A percentile compares a stretch with the other conserved stretches of the same genome.
phyloP scores from a whole-genome alignment of 1,284 basidiomycete species.

The Neotropicomus parvogracilis region DNA sequence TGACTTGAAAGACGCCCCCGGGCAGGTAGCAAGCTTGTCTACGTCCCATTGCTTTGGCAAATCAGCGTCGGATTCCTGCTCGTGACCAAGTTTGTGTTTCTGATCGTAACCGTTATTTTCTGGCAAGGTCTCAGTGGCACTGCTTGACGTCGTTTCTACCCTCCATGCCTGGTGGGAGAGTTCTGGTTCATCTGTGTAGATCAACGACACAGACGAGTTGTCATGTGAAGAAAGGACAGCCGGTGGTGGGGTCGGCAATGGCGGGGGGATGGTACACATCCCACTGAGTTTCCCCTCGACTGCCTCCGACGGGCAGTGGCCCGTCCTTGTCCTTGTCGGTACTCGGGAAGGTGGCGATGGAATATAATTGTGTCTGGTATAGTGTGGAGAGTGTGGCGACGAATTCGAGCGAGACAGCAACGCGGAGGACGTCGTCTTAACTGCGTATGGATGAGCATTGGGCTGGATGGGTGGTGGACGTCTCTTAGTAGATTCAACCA shows the following conservation, averaged over 20 bases:
- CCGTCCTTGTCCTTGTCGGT: conserved; percentile 1
- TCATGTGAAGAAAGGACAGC: neutral
- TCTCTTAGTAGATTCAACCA: conserved; percentile 18
- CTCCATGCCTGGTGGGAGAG: conserved; percentile 6
- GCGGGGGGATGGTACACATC: conserved; percentile 7
- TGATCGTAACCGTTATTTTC: conserved; percentile 3
- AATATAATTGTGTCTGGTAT: conserved; percentile 32
- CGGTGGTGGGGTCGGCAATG: conserved; percentile 19
- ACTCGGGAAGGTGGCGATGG: conserved; percentile 19
- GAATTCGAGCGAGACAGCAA: conserved; percentile 37
- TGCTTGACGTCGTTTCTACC: conserved; percentile 17
- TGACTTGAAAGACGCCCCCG: conserved; percentile 15
- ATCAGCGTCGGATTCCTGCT: neutral
- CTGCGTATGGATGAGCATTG: conserved; percentile 38
- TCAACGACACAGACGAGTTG: neutral
- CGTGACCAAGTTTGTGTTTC: neutral
- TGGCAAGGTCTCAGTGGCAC: conserved; percentile 1
- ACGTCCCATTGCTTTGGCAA: conserved; percentile 29
- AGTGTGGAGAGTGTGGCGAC: conserved; percentile 27
- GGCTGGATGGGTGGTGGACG: conserved; percentile 19
- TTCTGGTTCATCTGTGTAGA: neutral
- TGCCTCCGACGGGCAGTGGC: conserved; percentile 23
- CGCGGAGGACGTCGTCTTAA: conserved; percentile 39
- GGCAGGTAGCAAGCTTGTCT: conserved; percentile 25
- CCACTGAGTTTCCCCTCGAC: conserved; percentile 6